Percentiles rank a stretch among this genome's conserved stretches.
Conservation (phyloP, 176 grass and related monocot species). For the Musa troglodytarum region DNA sequence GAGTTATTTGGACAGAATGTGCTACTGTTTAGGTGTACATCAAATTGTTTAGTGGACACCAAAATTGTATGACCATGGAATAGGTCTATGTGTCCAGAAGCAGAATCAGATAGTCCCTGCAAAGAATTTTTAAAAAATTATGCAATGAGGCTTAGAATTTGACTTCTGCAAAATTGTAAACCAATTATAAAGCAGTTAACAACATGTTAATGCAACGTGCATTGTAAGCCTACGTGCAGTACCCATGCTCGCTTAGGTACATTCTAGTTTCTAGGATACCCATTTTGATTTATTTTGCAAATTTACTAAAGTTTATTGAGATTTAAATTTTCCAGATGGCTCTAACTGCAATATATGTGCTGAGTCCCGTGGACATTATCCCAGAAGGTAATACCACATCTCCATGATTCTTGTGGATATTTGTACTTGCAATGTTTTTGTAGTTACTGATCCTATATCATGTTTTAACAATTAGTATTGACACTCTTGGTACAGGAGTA, state of each 20-base stretch:
- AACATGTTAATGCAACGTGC: no score
- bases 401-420: not conserved
- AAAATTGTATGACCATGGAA: no score
- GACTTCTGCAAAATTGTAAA: no score
- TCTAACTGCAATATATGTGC: slow-evolving; percentile 70
- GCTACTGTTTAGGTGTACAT: no score
- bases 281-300: slow-evolving; percentile 25
- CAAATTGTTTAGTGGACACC: no score
- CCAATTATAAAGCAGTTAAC: no score
- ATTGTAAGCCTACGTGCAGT: no score
- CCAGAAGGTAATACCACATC: slow-evolving; percentile 49
- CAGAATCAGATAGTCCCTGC: not conserved
- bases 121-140: no score
- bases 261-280: no score
- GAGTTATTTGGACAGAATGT: no score
- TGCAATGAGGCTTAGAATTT: no score
- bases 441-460: not conserved
- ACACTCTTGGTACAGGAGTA: slow-evolving; percentile 31
- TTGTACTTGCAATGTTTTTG: not conserved
- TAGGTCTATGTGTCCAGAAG: not conserved
- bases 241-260: no score
- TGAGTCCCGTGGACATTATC: slow-evolving; percentile 81
- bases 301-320: slow-evolving; percentile 11
- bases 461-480: not conserved
- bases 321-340: slow-evolving; percentile 50